Conservation (phyloP, 2,329 filamentous ascomycete genomes). For the Incumbomyces delicatus region DNA sequence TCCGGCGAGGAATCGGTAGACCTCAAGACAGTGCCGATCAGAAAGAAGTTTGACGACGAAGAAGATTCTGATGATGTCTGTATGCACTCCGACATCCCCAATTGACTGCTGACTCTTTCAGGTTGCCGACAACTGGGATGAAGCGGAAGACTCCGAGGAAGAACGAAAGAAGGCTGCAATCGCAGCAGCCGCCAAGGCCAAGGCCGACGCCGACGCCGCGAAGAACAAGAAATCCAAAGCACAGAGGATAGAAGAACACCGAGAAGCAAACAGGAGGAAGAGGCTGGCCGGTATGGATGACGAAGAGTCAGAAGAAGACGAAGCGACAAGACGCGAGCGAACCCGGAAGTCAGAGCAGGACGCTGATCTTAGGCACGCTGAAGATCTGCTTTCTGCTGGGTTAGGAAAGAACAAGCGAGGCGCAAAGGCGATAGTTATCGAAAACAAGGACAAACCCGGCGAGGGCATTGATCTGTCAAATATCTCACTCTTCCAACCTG, state of each 20-base stretch:
- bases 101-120: slow-evolving; percentile 28
- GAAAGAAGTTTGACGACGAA: slow-evolving; percentile 82
- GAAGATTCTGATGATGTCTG: slow-evolving; percentile 72
- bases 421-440: slow-evolving; percentile 56
- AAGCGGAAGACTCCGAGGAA: slow-evolving; percentile 89
- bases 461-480: slow-evolving; percentile 71
- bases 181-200: slow-evolving; percentile 74
- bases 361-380: slow-evolving; percentile 76
- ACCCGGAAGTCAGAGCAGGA: slow-evolving; percentile 75
- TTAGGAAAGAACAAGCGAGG: slow-evolving; percentile 62
- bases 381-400: slow-evolving; percentile 77
- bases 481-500: slow-evolving; percentile 79
- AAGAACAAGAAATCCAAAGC: slow-evolving; percentile 85
- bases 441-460: slow-evolving; percentile 63
- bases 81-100: slow-evolving; percentile 5
- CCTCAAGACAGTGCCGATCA: slow-evolving; percentile 35
- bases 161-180: slow-evolving; percentile 93
- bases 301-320: slow-evolving; percentile 56
- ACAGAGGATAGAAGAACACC: slow-evolving; percentile 73
- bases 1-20: slow-evolving; percentile 23
- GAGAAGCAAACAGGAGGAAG: slow-evolving; percentile 52
- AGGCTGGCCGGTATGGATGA: slow-evolving; percentile 49
- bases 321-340: slow-evolving; percentile 62
- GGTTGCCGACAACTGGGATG: slow-evolving; percentile 95
- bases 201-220: slow-evolving; percentile 77